Evolutionary conservation across 208 protist species (phyloP).

Genomic region (Acanthamoeba royreba): DNA sequence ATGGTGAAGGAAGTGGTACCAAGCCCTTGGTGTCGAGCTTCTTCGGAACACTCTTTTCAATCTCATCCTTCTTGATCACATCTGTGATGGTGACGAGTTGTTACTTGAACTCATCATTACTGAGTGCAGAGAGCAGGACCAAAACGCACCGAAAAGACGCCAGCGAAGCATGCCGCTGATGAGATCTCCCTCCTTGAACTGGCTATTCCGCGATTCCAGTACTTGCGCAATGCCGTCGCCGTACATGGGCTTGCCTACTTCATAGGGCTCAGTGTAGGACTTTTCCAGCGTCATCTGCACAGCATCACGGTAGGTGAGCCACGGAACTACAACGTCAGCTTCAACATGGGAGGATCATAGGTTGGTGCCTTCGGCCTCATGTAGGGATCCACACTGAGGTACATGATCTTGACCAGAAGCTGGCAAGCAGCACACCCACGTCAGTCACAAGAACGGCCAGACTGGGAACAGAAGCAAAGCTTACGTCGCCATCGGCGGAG

Average conservation of each 20-base stretch:
- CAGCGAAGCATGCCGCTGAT: background rate
- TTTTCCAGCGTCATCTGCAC: background rate
- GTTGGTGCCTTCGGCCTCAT: background rate
- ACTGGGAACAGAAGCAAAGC: no score
- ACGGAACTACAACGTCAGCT: background rate
- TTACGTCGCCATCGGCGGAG: conserved; percentile 14
- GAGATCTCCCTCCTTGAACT: background rate
- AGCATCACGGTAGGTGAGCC: background rate
- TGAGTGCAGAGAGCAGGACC: background rate
- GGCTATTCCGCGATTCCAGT: background rate
- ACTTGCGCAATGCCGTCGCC: background rate
- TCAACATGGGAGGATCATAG: no score
- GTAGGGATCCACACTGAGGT: conserved; percentile 27
- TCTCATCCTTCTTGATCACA: background rate
- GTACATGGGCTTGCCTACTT: background rate
- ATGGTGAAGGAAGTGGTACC: background rate
- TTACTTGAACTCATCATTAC: background rate
- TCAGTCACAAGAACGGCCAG: no score
- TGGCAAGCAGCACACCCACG: background rate
- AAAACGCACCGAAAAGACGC: background rate
- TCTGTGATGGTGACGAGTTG: no score
- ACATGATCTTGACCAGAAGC: background rate
- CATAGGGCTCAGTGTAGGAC: background rate
- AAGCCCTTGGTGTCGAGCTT: conserved; percentile 33
- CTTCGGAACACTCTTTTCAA: background rate